Conservation (phyloP, 2,329 filamentous ascomycete species). For the Lecanicillium sp. region DNA sequence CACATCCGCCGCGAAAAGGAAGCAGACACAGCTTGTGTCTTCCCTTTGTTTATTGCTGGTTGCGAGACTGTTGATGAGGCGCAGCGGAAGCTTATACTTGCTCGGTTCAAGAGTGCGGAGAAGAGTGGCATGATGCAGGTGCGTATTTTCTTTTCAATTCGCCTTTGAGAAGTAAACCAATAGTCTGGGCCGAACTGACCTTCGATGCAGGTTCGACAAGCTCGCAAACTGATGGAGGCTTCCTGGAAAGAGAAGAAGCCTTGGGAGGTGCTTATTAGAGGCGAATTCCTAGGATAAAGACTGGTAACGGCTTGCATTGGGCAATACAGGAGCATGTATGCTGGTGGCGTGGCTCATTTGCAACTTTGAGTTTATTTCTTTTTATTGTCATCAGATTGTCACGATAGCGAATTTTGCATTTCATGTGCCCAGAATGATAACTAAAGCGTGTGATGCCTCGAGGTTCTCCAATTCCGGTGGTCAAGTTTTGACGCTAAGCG, state of each 20-base stretch:
- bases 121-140: slow-evolving; percentile 71
- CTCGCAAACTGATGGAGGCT: slow-evolving; percentile 57
- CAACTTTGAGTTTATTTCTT: no score
- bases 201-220: slow-evolving; percentile 42
- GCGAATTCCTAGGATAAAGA: slow-evolving; percentile 59
- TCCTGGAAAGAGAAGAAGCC: slow-evolving; percentile 61
- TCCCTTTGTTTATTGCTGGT: slow-evolving; percentile 77
- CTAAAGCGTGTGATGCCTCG: no score
- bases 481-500: no score
- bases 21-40: slow-evolving; percentile 67
- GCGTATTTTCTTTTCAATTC: no score
- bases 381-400: no score
- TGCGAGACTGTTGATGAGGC: slow-evolving; percentile 56
- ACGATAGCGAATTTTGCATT: no score
- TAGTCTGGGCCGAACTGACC: no score
- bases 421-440: no score
- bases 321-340: not conserved
- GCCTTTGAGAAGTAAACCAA: no score
- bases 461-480: no score
- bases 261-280: slow-evolving; percentile 60
- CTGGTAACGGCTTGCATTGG: not conserved
- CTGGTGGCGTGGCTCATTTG: no score
- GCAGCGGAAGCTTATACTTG: slow-evolving; percentile 54
- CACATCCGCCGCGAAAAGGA: slow-evolving; percentile 58
- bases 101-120: slow-evolving; percentile 60